Conservation (phyloP, 2,329 filamentous ascomycete genomes). For the Neonectria faginata region DNA sequence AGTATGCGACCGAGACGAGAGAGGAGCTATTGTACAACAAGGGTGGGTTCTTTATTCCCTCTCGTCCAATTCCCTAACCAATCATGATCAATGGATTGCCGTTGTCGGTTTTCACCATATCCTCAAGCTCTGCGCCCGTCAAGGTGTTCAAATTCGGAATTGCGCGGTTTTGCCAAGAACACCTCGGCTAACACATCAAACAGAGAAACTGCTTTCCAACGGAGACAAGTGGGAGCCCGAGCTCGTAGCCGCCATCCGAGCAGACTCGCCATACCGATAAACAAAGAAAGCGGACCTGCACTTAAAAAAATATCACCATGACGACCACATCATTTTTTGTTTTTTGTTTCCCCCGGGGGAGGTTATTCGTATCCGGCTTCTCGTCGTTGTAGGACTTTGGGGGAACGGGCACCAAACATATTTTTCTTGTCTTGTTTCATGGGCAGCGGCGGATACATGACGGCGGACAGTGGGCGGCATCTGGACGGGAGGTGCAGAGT, state of each 20-base stretch:
- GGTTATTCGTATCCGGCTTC: slow-evolving; percentile 28
- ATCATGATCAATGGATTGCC: slow-evolving; percentile 2
- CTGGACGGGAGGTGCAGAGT: slow-evolving; percentile 32
- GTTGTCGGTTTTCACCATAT: background rate
- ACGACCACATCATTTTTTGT: slow-evolving; percentile 20
- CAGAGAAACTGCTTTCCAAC: slow-evolving; percentile 86
- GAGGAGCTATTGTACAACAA: slow-evolving; percentile 99
- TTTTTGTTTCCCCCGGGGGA: slow-evolving; percentile 23
- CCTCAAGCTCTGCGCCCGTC: background rate
- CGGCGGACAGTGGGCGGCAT: slow-evolving; percentile 23
- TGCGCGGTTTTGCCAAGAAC: slow-evolving; percentile 25
- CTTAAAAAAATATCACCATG: slow-evolving; percentile 21
- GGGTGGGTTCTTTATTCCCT: slow-evolving; percentile 55
- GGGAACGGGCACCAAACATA: slow-evolving; percentile 11
- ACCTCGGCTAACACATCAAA: slow-evolving; percentile 36
- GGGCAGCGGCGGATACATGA: slow-evolving; percentile 2
- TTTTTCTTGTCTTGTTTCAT: slow-evolving; percentile 17
- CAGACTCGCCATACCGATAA: slow-evolving; percentile 92
- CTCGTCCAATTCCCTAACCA: background rate
- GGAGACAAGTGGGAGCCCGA: slow-evolving; percentile 99
- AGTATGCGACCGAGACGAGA: slow-evolving; percentile 75
- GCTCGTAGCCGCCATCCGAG: slow-evolving; percentile 89
- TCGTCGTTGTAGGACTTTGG: slow-evolving; percentile 24
- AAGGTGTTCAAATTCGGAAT: slow-evolving; percentile 9
- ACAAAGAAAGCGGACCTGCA: slow-evolving; percentile 16